Base-by-base conservation (phyloP, 1,284 basidiomycete genomes). In the Takashimella tepidaria region DNA sequence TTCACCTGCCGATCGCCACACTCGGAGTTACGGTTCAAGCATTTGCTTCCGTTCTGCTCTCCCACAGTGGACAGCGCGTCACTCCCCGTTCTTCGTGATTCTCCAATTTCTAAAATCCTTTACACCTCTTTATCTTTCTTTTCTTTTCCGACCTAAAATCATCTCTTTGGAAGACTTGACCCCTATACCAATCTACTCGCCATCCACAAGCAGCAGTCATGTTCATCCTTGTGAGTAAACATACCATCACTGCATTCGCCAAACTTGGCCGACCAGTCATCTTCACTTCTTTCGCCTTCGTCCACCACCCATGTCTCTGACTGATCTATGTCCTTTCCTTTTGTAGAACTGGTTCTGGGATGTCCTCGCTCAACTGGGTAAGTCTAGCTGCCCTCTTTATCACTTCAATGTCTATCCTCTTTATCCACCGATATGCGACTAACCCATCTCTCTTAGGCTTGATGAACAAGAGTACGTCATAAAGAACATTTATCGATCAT, bases 321-420 rank as follows among this genome's bases (percentile, higher is more conserved):
- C 16, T 37, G 31, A 37, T 37, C 31, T 37, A 8, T 37, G 31
- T 8, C 31, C 27, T 31, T 10, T 26, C 45, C 8, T 24, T 26
- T 27, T 45, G n/a, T 57, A 76, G 74, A 88, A 89, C 79, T 95
- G 91, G 90, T 91, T 95, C 78, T 92, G 88, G 88, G 92, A 96
- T 72, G 79, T 95, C 60, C 87, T 96, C 66, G 83, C 90, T 54
- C 84, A 87, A 74, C 86, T 96, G 45, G 92, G 92, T 95, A 69
- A 54, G 84, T 76, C 13, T 16, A 20, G 2, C 46, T 23, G 1
- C 16, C 12, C 10, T 42, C 21, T 19, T 12, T 49, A 43, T 22
- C 31, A 8, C 3, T 13, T 13, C 12, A 5, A n/a, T 3, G 12
- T 19, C 5, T 37, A 37, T 16, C 31, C 16, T 8, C 31, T 37